Evolutionary conservation across 176 grass and related monocot species (phyloP).

Genomic region (Aegilops longissima): DNA sequence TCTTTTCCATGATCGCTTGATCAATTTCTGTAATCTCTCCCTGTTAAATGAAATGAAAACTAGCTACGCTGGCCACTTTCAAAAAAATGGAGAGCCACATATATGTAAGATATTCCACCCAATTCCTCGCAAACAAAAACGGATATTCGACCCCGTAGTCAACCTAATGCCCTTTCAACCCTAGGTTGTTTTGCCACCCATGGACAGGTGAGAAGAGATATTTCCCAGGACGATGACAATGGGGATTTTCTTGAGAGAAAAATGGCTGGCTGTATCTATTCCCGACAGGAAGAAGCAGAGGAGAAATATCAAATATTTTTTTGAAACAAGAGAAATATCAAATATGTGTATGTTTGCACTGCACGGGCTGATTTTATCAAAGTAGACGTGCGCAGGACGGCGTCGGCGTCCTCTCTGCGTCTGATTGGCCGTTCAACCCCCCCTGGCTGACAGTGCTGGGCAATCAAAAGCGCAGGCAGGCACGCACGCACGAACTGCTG

Average conservation of each 20-base stretch:
- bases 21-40: too few species aligned
- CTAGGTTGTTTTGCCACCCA: background rate
- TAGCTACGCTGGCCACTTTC: too few species aligned
- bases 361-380: background rate
- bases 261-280: background rate
- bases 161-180: background rate
- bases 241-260: background rate
- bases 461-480: background rate
- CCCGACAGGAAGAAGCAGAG: background rate
- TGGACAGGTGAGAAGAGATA: background rate
- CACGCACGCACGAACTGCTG: conserved; percentile 1
- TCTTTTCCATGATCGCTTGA: too few species aligned
- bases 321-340: background rate
- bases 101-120: background rate
- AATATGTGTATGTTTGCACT: background rate
- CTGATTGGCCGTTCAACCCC: background rate
- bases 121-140: too few species aligned
- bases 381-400: background rate
- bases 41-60: too few species aligned
- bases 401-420: background rate
- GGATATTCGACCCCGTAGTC: background rate
- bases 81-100: too few species aligned
- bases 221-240: background rate
- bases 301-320: background rate
- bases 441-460: background rate